Evolutionary conservation across 1,284 basidiomycete species (phyloP).

Genomic region (Cryptococcus depauperatus): DNA sequence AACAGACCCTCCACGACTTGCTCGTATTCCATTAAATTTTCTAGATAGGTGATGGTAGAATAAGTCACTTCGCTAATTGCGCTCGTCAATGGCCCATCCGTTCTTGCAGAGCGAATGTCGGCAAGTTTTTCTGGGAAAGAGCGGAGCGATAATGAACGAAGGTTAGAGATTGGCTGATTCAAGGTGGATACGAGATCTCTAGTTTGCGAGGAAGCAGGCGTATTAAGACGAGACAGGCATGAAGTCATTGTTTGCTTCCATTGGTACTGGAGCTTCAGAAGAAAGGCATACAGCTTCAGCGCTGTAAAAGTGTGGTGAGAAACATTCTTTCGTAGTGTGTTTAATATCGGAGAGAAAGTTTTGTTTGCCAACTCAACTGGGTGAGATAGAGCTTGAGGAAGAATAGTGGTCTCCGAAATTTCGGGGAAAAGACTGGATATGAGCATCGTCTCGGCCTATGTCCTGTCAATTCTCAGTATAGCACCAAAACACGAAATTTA

Average conservation of each 20-base stretch:
- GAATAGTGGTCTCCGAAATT: conserved; percentile 23
- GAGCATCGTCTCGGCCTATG: conserved; percentile 39
- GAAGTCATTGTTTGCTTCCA: conserved; percentile 29
- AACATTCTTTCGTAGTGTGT: conserved; percentile 34
- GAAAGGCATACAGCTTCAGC: conserved; percentile 36
- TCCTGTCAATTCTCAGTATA: neutral
- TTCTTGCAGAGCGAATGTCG: conserved; percentile 31
- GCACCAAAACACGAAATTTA: conserved; percentile 11
- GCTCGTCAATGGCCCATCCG: conserved; percentile 13
- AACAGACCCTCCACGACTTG: conserved; percentile 33
- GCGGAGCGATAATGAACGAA: conserved; percentile 29
- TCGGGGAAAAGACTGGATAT: conserved; percentile 32
- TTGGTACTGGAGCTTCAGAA: conserved; percentile 19
- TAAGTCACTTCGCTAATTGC: conserved; percentile 35
- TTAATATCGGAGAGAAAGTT: conserved; percentile 27
- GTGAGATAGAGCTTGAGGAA: conserved; percentile 22
- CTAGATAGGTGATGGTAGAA: conserved; percentile 39
- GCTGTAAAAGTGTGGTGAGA: conserved; percentile 36
- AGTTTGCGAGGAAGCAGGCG: conserved; percentile 7
- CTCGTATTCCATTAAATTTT: conserved; percentile 35
- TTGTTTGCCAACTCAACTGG: conserved; percentile 17
- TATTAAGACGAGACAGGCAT: conserved; percentile 21
- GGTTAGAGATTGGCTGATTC: conserved; percentile 16
- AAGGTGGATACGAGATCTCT: conserved; percentile 20
- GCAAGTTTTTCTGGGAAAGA: conserved; percentile 44